Evolutionary conservation across 331 rosid genomes (phyloP).

Genomic region (Arachis monticola): DNA sequence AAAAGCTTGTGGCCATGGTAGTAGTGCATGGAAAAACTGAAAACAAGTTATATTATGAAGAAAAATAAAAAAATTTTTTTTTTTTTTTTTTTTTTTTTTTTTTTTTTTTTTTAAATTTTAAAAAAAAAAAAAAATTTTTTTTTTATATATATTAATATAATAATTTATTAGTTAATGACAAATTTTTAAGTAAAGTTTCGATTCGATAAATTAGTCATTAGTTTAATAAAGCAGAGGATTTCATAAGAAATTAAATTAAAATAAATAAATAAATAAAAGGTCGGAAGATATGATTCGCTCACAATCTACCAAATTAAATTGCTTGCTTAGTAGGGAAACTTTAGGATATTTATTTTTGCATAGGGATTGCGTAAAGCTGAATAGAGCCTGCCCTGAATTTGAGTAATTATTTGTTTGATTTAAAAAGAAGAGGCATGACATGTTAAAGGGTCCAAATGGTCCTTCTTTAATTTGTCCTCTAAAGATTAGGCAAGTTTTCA

Average conservation of each 20-base stretch:
- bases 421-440: conserved; percentile 42
- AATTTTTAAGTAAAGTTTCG: too few relatives aligned
- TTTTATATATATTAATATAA: too few relatives aligned
- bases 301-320: conserved; percentile 26
- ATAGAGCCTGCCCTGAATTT: conserved; percentile 39
- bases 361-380: conserved; percentile 68
- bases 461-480: conserved; percentile 29
- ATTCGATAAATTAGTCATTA: too few relatives aligned
- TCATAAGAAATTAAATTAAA: too few relatives aligned
- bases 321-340: conserved; percentile 60
- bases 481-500: conserved; percentile 52
- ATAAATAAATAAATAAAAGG: conserved; percentile 11
- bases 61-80: too few relatives aligned
- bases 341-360: conserved; percentile 13
- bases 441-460: conserved; percentile 47
- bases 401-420: not conserved
- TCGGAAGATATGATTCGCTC: conserved; percentile 40
- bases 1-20: conserved; percentile 12
- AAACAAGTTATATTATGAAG: not conserved
- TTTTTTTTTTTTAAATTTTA: too few relatives aligned
- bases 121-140: too few relatives aligned
- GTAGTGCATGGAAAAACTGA: conserved; percentile 44
- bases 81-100: too few relatives aligned
- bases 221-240: too few relatives aligned
- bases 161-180: too few relatives aligned